These are phyloP conservation scores for Erysiphe pulchra DNA, from an alignment of 2,329 filamentous ascomycete species.

Conservation along the genomic window DNA sequence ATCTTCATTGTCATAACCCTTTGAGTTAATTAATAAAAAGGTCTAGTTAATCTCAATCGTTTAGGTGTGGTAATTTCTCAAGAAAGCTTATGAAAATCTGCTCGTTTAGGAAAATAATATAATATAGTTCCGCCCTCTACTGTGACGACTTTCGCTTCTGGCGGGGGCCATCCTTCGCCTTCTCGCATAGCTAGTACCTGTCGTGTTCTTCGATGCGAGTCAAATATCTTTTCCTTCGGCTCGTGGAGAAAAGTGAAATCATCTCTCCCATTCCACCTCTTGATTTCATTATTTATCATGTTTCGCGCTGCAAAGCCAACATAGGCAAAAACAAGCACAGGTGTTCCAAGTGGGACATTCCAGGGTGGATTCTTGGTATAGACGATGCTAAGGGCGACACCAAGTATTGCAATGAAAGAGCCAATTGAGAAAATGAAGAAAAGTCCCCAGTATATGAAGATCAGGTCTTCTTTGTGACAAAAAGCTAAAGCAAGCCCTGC, in stretches of 20 bases:
- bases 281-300: not conserved
- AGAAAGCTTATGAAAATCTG: not conserved
- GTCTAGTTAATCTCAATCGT: not conserved
- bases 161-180: not conserved
- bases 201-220: not conserved
- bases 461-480: constrained; percentile 30
- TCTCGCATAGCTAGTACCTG: not conserved
- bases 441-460: constrained; percentile 12
- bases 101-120: not conserved
- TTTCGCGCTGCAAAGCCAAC: not conserved
- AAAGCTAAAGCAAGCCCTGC: constrained; percentile 16
- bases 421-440: constrained; percentile 26
- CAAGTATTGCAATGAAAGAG: constrained; percentile 24
- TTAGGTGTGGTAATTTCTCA: not conserved
- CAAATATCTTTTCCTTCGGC: not conserved
- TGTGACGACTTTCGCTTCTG: not conserved
- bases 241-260: not conserved
- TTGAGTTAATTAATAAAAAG: too few species aligned
- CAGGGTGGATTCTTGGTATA: constrained; percentile 25
- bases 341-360: constrained; percentile 30
- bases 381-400: constrained; percentile 24
- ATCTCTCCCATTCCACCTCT: not conserved
- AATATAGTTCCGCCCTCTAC: not conserved
- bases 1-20: too few species aligned
- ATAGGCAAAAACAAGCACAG: constrained; percentile 25